Base-by-base conservation (phyloP, 495 filamentous ascomycete genomes). In the Platismatia glauca region DNA sequence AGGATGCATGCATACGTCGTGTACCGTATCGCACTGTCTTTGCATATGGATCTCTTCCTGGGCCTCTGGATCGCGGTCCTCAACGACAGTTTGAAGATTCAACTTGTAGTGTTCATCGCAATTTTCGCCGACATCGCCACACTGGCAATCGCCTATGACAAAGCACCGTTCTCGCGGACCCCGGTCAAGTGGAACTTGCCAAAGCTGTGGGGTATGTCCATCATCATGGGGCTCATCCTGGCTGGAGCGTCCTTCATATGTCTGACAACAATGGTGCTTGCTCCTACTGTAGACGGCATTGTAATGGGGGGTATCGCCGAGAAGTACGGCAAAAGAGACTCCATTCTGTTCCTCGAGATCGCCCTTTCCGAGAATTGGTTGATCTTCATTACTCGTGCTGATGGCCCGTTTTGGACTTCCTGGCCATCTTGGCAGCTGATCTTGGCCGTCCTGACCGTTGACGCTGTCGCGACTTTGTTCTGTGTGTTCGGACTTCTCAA, bases 1-100 rank as follows among this genome's bases (percentile, higher is more conserved):
- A 90, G 91, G 66, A 95, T 96, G 91, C 92, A 96, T 78, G 87
- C 91, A 44, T 96, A 96, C 78, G 89, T 96, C 69, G 86, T 94
- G 67, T 96, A 96, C 79, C 90, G 91, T 80, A 96, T 96, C 69
- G 91, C 91, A 22, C 77, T 96, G 70, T 95, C 91, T 4, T 82
- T 96, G 58, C 91, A 96, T 70, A 79, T 96, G 72, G 88, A 91
- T 75, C 85, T 93, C 70, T 95, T 89, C 78, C 82, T 95, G 55
- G 91, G 90, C 70, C 81, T 94, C 55, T 94, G 90, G 89, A 95
- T 96, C 68, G 86, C 86, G 67, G 88, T 90, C 66, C 77, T 90
- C 70, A 92, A 95, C 79, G 81, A 87, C 62, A 88, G 82, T 57
- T 79, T 96, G 63, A 90, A 93, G 76, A 80, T 95, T 58, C 84